A percentile compares a stretch with the other conserved stretches of the same genome.
Conservation (phyloP, 2,329 filamentous ascomycete genomes). For the Aspergillus sp. region DNA sequence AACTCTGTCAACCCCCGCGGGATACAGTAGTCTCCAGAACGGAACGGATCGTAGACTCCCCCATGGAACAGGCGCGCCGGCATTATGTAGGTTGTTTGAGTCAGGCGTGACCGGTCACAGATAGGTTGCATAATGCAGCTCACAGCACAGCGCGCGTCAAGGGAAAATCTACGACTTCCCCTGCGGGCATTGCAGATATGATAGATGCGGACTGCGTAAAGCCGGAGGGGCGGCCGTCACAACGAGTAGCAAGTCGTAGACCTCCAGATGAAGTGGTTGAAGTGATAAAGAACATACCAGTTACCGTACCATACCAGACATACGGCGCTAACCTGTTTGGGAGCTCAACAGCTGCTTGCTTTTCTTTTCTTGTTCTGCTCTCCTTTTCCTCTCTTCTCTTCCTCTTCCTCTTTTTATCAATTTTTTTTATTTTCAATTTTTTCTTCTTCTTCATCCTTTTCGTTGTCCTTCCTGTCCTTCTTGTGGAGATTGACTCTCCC, state of each 20-base stretch:
- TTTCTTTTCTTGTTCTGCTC: conserved; percentile 7
- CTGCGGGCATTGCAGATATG: background rate
- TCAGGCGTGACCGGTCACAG: background rate
- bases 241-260: background rate
- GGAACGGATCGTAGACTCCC: background rate
- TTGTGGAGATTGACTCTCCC: conserved; percentile 12
- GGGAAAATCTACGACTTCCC: background rate
- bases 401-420: conserved; percentile 7
- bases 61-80: background rate
- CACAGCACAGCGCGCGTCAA: no score
- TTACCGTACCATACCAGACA: conserved; percentile 1
- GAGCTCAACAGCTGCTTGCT: conserved; percentile 5
- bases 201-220: background rate
- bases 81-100: no score
- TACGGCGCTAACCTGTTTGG: conserved; percentile 7
- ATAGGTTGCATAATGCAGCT: background rate
- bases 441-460: conserved; percentile 1
- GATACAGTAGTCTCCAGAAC: background rate
- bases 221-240: background rate
- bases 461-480: conserved; percentile 2
- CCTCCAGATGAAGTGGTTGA: background rate
- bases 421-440: conserved; percentile 9
- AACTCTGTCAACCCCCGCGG: background rate
- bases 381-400: conserved; percentile 8
- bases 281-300: background rate